Evolutionary conservation across 2,329 filamentous ascomycete genomes (phyloP).

Genomic region (Exophiala sideris): DNA sequence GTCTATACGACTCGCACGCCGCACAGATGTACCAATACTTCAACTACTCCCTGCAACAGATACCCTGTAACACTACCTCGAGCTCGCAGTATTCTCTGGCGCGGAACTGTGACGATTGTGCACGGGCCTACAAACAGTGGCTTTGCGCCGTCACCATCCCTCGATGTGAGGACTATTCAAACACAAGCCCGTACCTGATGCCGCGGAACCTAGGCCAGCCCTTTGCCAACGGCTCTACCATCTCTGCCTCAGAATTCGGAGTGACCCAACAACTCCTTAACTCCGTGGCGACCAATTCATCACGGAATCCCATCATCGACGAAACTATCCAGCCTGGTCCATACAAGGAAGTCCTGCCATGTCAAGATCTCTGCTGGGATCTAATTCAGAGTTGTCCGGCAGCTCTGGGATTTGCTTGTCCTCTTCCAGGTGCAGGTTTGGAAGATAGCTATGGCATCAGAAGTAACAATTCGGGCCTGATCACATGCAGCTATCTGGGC

Average conservation of each 20-base stretch:
- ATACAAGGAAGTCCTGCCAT: constrained; percentile 90
- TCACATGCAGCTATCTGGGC: constrained; percentile 62
- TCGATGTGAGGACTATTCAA: constrained; percentile 80
- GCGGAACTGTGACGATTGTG: constrained; percentile 72
- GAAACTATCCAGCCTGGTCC: constrained; percentile 70
- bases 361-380: constrained; percentile 80
- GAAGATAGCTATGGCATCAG: constrained; percentile 52
- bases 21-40: constrained; percentile 70
- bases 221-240: constrained; percentile 66
- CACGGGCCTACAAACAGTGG: constrained; percentile 83
- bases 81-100: constrained; percentile 79
- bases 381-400: constrained; percentile 83
- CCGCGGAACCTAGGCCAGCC: constrained; percentile 67
- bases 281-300: constrained; percentile 50
- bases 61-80: constrained; percentile 74
- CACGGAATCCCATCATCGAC: constrained; percentile 73
- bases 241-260: constrained; percentile 34
- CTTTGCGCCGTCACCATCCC: constrained; percentile 91
- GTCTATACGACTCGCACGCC: constrained; percentile 77
- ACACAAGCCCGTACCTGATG: constrained; percentile 54
- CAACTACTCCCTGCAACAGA: constrained; percentile 73
- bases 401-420: constrained; percentile 71
- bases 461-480: constrained; percentile 34
- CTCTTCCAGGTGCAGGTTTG: constrained; percentile 47
- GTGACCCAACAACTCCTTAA: constrained; percentile 20